Evolutionary conservation across 208 protist genomes (phyloP).

Genomic region (Acanthamoeba royreba): DNA sequence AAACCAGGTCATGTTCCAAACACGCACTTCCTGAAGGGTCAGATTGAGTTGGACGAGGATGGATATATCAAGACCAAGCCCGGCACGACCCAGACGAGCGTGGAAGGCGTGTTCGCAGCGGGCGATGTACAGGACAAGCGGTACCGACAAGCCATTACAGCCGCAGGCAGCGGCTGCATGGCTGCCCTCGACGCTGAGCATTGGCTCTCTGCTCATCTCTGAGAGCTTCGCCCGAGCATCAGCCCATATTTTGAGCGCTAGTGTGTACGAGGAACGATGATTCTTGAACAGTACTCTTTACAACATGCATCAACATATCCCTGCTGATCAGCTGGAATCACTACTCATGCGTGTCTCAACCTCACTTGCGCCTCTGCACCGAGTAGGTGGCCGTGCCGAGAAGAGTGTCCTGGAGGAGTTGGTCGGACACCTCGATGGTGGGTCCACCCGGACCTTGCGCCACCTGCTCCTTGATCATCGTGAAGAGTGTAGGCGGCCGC

Average conservation of each 20-base stretch:
- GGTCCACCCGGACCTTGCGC: neutral
- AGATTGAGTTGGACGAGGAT: constrained; percentile 74
- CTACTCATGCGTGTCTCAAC: too few relatives aligned
- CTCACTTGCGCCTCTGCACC: neutral
- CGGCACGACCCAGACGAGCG: neutral
- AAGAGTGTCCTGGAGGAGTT: neutral
- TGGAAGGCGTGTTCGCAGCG: constrained; percentile 83
- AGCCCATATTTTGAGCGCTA: too few relatives aligned
- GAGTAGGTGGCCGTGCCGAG: neutral
- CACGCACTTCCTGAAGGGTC: constrained; percentile 71
- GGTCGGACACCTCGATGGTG: neutral
- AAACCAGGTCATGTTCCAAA: constrained; percentile 80
- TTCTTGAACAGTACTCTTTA: too few relatives aligned
- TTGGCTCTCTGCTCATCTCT: constrained; percentile 66
- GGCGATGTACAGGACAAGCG: constrained; percentile 83
- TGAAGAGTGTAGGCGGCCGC: neutral
- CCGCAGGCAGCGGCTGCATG: constrained; percentile 85
- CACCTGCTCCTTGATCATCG: neutral
- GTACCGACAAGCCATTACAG: constrained; percentile 86
- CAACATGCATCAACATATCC: too few relatives aligned
- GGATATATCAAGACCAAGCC: constrained; percentile 78
- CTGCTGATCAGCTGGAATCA: too few relatives aligned
- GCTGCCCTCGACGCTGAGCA: constrained; percentile 82
- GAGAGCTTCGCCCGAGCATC: too few relatives aligned
- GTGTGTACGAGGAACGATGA: too few relatives aligned